Base-by-base conservation (phyloP, 1,284 basidiomycete species). In the Sutorius eximius region DNA sequence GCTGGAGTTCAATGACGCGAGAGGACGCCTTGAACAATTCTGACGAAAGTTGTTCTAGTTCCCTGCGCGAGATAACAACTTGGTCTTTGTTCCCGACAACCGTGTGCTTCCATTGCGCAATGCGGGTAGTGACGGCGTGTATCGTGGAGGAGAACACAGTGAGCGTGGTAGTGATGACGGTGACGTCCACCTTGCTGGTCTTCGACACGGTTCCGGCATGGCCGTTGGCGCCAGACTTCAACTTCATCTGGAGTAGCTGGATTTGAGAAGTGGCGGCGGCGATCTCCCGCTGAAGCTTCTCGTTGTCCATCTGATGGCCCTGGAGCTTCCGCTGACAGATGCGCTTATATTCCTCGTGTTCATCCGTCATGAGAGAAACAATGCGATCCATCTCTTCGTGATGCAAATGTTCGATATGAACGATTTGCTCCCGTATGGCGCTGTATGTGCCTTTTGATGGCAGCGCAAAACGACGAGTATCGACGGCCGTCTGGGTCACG, bases 11-110 rank as follows among this genome's bases (percentile, higher is more conserved):
- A 12, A 2, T 22, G 13, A 57, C 32, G 5, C 40, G 48, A 27
- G 57, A 27, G 12, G 45, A 49, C 3, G 50, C 36, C 10, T 4
- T 27, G 36, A 51, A 45, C 16, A 60, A 6, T 6, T 52, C 46
- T 2, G 13, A 34, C 20, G 37, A 52, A 44, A 60, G 49, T 11
- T 44, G 49, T 2, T 62, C 60, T 41, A 60, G 46, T 12, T 62
- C 59, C 18, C 40, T 38, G 44, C 5, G 24, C 32, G 60, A 57
- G 46, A 60, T 49, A 2, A 18, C 27, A 24, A 62, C 10, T 11
- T 43, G 22, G 1, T 33, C 51, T 13, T 32, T 38, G 18, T 33
- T 27, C 29, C 5, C 24, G 10, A 9, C 1, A 7, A 41, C n/a
- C 0, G 15, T n/a, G 1, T 45, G 22, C 49, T 36, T 62, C 58